Evolutionary conservation across 108 stramenopile genomes (phyloP).

Genomic region (Aurantiochytrium sp.): DNA sequence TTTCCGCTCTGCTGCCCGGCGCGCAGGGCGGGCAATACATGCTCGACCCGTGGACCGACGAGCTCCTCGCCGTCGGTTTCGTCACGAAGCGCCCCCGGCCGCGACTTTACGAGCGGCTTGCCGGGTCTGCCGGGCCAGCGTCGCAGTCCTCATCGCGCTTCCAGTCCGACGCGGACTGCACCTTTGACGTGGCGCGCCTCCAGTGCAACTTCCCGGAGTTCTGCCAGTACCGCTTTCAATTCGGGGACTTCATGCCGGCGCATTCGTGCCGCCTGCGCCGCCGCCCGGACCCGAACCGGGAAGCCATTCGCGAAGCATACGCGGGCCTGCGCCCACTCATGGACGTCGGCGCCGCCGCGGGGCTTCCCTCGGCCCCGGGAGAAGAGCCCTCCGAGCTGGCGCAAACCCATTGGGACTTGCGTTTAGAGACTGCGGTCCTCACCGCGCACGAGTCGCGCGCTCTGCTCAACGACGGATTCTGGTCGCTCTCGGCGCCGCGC

Average conservation of each 20-base stretch:
- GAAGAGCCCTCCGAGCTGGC: neutral
- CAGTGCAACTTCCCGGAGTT: conserved; percentile 3
- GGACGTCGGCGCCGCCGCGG: neutral
- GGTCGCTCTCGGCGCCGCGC: neutral
- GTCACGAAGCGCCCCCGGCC: neutral
- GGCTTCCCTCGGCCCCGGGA: neutral
- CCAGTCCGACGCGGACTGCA: neutral
- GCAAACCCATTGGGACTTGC: neutral
- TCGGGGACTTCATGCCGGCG: conserved; percentile 1
- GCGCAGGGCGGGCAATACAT: neutral
- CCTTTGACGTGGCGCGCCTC: neutral
- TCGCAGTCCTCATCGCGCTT: neutral
- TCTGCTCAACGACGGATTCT: neutral
- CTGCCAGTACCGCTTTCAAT: neutral
- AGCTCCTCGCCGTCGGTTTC: neutral
- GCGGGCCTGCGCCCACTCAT: neutral
- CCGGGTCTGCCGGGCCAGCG: neutral
- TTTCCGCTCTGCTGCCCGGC: neutral
- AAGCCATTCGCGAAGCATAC: neutral
- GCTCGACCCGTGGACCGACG: conserved; percentile 20
- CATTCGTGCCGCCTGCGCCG: neutral
- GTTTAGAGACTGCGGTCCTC: no score
- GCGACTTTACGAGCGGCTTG: neutral
- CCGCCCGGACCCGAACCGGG: neutral
- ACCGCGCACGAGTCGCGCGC: neutral